phyloP scores from a whole-genome alignment of 164 flowering plant genomes.

The Tinospora cordifolia region DNA sequence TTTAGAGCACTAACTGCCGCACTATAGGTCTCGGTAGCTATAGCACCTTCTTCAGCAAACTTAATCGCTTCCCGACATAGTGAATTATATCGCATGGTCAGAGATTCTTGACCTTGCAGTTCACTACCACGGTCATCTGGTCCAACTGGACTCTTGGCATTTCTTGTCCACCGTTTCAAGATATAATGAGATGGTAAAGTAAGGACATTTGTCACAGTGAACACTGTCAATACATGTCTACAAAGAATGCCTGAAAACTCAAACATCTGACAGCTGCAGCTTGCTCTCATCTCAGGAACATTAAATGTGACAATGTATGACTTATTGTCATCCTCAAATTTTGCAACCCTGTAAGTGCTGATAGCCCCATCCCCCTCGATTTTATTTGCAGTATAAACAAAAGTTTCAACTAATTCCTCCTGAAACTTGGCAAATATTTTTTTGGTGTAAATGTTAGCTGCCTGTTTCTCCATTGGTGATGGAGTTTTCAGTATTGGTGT shows the following conservation, averaged over 20 bases:
- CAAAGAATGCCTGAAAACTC: constrained; percentile 60
- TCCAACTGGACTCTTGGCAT: constrained; percentile 35
- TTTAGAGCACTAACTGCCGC: no score
- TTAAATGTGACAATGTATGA: no score
- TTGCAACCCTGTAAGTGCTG: constrained; percentile 41
- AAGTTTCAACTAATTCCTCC: constrained; percentile 54
- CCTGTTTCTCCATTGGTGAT: constrained; percentile 64
- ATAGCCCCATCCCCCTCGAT: constrained; percentile 45
- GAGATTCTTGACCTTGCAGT: constrained; percentile 27
- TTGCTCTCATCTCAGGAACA: no score
- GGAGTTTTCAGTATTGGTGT: constrained; percentile 52
- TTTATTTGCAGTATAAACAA: constrained; percentile 49
- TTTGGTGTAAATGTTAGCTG: constrained; percentile 47
- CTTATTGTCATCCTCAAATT: no score
- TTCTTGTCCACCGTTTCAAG: no score
- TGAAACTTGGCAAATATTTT: constrained; percentile 50
- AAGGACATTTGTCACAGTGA: no score
- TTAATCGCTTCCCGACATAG: constrained; percentile 49
- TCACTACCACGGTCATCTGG: constrained; percentile 29
- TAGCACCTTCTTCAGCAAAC: no score
- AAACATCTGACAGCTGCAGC: constrained; percentile 67
- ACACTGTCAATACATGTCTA: no score
- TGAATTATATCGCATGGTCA: constrained; percentile 38
- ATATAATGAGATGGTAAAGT: no score
- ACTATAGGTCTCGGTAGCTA: no score